A percentile compares a stretch with the other conserved stretches of the same genome.
These are phyloP conservation scores for Pulveroboletus sp. DNA, from an alignment of 768 basidiomycete genomes.

Conservation along the genomic window DNA sequence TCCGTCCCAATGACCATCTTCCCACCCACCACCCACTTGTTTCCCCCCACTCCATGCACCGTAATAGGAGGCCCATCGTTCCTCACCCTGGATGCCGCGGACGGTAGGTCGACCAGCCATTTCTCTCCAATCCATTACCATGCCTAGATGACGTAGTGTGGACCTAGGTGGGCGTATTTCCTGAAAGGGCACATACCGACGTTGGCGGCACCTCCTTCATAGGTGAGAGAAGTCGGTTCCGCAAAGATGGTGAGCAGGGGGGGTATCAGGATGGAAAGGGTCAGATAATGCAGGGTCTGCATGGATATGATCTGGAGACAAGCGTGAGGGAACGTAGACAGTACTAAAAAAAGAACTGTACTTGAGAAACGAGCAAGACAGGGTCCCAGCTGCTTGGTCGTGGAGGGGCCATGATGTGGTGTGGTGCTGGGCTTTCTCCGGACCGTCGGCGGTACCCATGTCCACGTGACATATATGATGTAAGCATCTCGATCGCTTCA, in stretches of 20 bases:
- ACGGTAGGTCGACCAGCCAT: constrained; percentile 86
- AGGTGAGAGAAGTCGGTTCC: constrained; percentile 61
- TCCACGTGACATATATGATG: constrained; percentile 14
- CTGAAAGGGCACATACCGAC: constrained; percentile 50
- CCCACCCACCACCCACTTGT: constrained; percentile 58
- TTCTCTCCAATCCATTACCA: constrained; percentile 98
- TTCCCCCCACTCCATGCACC: constrained; percentile 83
- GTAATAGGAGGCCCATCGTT: constrained; percentile 62
- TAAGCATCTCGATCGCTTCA: constrained; percentile 12
- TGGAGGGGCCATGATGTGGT: constrained; percentile 32
- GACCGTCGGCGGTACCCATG: background rate
- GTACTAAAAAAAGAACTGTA: constrained; percentile 24
- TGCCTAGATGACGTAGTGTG: constrained; percentile 43
- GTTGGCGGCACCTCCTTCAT: constrained; percentile 79
- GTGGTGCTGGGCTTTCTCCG: constrained; percentile 1
- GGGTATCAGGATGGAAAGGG: constrained; percentile 78
- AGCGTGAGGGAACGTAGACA: background rate
- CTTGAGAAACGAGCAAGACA: constrained; percentile 83
- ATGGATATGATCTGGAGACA: constrained; percentile 79
- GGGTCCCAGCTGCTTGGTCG: constrained; percentile 82
- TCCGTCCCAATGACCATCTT: constrained; percentile 57
- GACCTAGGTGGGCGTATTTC: background rate
- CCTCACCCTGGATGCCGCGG: constrained; percentile 58
- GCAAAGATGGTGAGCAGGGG: constrained; percentile 76
- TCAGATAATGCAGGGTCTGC: constrained; percentile 92